Evolutionary conservation across 106 monocot species (phyloP).

Genomic region (Acorus calamus): DNA sequence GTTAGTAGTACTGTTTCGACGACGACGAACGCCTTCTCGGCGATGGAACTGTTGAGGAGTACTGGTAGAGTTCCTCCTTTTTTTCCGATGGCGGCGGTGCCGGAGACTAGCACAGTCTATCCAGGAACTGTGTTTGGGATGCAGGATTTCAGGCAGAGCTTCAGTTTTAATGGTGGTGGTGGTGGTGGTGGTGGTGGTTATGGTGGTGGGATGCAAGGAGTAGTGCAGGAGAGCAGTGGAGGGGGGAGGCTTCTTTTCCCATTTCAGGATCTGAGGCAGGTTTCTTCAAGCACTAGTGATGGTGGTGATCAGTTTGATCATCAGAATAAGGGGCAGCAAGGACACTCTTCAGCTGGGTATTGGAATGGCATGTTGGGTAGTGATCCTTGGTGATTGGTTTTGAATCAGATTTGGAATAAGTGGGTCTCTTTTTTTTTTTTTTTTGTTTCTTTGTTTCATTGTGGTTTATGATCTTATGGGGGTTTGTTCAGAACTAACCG

Average conservation of each 20-base stretch:
- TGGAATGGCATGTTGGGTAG: slow-evolving; percentile 59
- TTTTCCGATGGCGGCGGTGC: slow-evolving; percentile 26
- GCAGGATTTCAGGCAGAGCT: slow-evolving; percentile 39
- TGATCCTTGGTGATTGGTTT: slow-evolving; percentile 20
- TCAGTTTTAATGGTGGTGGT: slow-evolving; percentile 18
- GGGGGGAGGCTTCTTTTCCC: slow-evolving; percentile 47
- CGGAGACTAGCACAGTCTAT: slow-evolving; percentile 20
- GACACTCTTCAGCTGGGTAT: slow-evolving; percentile 32
- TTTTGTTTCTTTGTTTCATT: not conserved
- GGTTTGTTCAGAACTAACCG: slow-evolving; percentile 18
- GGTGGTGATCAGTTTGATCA: slow-evolving; percentile 9
- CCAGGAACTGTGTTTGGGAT: slow-evolving; percentile 26
- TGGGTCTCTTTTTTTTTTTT: too few relatives aligned
- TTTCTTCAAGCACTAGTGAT: slow-evolving; percentile 6
- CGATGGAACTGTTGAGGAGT: slow-evolving; percentile 57
- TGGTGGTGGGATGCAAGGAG: slow-evolving; percentile 8
- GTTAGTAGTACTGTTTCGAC: not conserved
- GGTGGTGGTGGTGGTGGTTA: slow-evolving; percentile 6
- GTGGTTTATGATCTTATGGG: slow-evolving; percentile 1
- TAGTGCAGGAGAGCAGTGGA: slow-evolving; percentile 8
- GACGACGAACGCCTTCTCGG: slow-evolving; percentile 13
- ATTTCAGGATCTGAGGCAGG: slow-evolving; percentile 40
- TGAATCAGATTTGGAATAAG: too few relatives aligned
- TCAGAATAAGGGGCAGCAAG: slow-evolving; percentile 25
- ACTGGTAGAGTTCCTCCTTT: slow-evolving; percentile 31